phyloP scores from a whole-genome alignment of 345 rosid species.

The Streptanthus diversifolius region DNA sequence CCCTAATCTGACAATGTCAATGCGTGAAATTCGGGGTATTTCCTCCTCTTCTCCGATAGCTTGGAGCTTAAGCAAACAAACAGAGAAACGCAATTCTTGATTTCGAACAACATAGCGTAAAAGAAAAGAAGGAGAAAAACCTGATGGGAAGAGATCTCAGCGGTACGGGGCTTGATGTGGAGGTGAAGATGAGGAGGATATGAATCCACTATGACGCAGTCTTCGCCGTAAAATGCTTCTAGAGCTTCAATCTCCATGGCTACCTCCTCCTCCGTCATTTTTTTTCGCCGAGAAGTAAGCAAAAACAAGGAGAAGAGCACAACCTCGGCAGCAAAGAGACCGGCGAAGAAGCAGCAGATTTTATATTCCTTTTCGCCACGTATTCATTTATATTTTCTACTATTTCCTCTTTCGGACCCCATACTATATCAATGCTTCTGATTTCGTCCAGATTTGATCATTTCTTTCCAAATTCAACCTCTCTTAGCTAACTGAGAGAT shows the following conservation, averaged over 20 bases:
- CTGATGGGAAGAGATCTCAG: constrained; percentile 90
- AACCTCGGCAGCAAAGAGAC: neutral
- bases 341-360: neutral
- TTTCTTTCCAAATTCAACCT: neutral
- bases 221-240: constrained; percentile 68
- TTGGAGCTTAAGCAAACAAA: too few relatives aligned
- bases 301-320: neutral
- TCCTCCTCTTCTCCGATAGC: too few relatives aligned
- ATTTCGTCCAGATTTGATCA: neutral
- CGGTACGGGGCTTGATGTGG: constrained; percentile 76
- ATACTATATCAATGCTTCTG: neutral
- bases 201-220: constrained; percentile 53
- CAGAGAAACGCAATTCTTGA: too few relatives aligned
- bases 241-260: constrained; percentile 74
- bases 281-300: neutral
- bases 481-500: neutral
- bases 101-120: neutral
- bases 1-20: too few relatives aligned
- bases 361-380: neutral
- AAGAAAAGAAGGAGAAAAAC: constrained; percentile 24
- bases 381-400: neutral
- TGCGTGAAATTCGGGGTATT: too few relatives aligned
- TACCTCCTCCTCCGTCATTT: constrained; percentile 60
- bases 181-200: constrained; percentile 70
- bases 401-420: neutral